These are phyloP conservation scores for Hypericum perforatum DNA, from an alignment of 345 rosid genomes.

Conservation along the genomic window DNA sequence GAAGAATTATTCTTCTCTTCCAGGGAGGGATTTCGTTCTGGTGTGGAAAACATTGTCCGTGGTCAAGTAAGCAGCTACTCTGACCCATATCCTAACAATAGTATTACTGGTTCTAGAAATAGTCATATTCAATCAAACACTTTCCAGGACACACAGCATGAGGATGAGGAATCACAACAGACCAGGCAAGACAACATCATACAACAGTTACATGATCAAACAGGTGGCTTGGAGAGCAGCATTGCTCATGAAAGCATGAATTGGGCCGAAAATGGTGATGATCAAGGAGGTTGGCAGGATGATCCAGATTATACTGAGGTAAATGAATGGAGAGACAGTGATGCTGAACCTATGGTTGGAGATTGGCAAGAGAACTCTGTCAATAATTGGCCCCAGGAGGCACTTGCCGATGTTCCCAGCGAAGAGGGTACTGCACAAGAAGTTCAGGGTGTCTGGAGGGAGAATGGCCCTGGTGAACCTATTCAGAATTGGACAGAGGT, in stretches of 20 bases:
- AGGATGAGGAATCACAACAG: slow-evolving; percentile 31
- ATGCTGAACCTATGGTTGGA: slow-evolving; percentile 42
- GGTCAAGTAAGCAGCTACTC: slow-evolving; percentile 50
- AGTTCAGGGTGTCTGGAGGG: slow-evolving; percentile 50
- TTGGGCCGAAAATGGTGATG: slow-evolving; percentile 45
- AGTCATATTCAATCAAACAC: slow-evolving; percentile 27
- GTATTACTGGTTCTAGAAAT: slow-evolving; percentile 32
- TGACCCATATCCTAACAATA: slow-evolving; percentile 35
- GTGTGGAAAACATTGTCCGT: slow-evolving; percentile 59
- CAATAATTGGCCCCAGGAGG: slow-evolving; percentile 45
- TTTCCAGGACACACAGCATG: slow-evolving; percentile 33
- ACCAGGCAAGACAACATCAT: slow-evolving; percentile 32
- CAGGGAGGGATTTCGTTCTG: slow-evolving; percentile 88
- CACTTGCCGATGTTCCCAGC: slow-evolving; percentile 29
- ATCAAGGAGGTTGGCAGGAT: slow-evolving; percentile 41
- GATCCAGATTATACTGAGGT: slow-evolving; percentile 31
- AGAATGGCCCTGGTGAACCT: slow-evolving; percentile 41
- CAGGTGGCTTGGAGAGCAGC: slow-evolving; percentile 29
- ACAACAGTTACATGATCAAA: slow-evolving; percentile 36
- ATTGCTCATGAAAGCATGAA: slow-evolving; percentile 26
- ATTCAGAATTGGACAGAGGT: slow-evolving; percentile 52
- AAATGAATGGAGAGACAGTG: slow-evolving; percentile 39
- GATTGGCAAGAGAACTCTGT: slow-evolving; percentile 46
- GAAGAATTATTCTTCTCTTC: slow-evolving; percentile 1
- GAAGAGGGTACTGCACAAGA: slow-evolving; percentile 39